Percentiles rank a stretch among this genome's conserved stretches.
phyloP scores from a whole-genome alignment of 306 rosid genomes.

The Astragalus glycyphyllos region DNA sequence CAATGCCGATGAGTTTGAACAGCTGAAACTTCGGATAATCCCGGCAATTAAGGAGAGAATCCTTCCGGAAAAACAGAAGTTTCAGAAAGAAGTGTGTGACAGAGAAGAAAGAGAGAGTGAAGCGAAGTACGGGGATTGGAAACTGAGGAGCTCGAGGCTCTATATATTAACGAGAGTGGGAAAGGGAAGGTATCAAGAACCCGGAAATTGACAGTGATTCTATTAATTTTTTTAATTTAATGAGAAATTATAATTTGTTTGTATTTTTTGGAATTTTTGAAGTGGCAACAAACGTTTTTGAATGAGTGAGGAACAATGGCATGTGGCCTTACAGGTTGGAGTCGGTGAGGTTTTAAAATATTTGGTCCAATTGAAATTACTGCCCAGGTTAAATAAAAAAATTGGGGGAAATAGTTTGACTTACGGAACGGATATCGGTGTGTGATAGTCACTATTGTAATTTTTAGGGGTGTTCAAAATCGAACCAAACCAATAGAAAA shows the following conservation, averaged over 20 bases:
- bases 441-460: constrained; percentile 4
- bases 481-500: no score
- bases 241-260: not conserved
- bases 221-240: not conserved
- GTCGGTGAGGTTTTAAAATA: constrained; percentile 74
- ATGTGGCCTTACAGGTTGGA: constrained; percentile 67
- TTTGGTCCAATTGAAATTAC: constrained; percentile 45
- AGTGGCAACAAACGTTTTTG: constrained; percentile 52
- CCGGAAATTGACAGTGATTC: constrained; percentile 43
- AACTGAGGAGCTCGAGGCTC: constrained; percentile 55
- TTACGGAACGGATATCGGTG: not conserved
- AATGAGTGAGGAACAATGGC: constrained; percentile 65
- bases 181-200: constrained; percentile 51
- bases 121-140: constrained; percentile 48
- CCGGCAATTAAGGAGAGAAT: constrained; percentile 42
- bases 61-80: constrained; percentile 15
- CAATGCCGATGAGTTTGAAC: constrained; percentile 51
- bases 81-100: not conserved
- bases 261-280: constrained; percentile 45
- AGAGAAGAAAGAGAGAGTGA: not conserved
- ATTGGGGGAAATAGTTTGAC: not conserved
- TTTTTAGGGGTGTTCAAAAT: no score
- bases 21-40: constrained; percentile 51
- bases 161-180: constrained; percentile 57
- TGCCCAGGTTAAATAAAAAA: not conserved